Percentiles rank a stretch among this genome's conserved stretches.
Conservation (phyloP, 495 filamentous ascomycete species). For the Penicillium fimorum region DNA sequence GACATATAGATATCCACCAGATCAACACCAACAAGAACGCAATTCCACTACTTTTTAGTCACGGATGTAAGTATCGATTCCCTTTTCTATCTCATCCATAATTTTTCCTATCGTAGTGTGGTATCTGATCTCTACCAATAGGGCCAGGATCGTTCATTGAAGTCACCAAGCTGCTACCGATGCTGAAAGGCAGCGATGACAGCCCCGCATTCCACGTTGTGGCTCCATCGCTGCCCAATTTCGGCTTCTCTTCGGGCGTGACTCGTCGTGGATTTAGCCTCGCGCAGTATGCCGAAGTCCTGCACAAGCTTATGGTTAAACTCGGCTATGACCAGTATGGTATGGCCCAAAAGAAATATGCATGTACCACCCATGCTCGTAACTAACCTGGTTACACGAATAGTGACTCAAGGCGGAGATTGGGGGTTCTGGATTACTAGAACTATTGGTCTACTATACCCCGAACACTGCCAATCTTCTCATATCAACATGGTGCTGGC, state of each 20-base stretch:
- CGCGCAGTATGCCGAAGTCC: slow-evolving; percentile 58
- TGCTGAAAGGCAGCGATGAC: slow-evolving; percentile 23
- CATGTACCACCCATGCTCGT: not conserved
- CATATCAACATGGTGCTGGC: slow-evolving; percentile 63
- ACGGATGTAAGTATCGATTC: slow-evolving; percentile 38
- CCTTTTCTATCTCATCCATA: not conserved
- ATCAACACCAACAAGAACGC: slow-evolving; percentile 30
- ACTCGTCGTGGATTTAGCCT: slow-evolving; percentile 52
- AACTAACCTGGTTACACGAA: not conserved
- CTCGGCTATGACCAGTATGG: slow-evolving; percentile 67
- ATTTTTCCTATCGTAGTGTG: not conserved
- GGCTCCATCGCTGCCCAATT: slow-evolving; percentile 45
- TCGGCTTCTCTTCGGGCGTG: slow-evolving; percentile 40
- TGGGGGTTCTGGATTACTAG: slow-evolving; percentile 66
- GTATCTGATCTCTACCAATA: not conserved
- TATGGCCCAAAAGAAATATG: slow-evolving; percentile 6
- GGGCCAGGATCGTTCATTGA: slow-evolving; percentile 44
- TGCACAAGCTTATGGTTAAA: slow-evolving; percentile 64
- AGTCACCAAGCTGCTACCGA: slow-evolving; percentile 36
- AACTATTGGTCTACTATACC: slow-evolving; percentile 54
- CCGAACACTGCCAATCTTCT: slow-evolving; percentile 55
- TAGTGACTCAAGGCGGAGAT: slow-evolving; percentile 64
- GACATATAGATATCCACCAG: slow-evolving; percentile 38
- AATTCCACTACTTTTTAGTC: slow-evolving; percentile 45
- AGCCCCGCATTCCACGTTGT: slow-evolving; percentile 44